Base-by-base conservation (phyloP, 257 asterid species). In the Forsythia viridissima region DNA sequence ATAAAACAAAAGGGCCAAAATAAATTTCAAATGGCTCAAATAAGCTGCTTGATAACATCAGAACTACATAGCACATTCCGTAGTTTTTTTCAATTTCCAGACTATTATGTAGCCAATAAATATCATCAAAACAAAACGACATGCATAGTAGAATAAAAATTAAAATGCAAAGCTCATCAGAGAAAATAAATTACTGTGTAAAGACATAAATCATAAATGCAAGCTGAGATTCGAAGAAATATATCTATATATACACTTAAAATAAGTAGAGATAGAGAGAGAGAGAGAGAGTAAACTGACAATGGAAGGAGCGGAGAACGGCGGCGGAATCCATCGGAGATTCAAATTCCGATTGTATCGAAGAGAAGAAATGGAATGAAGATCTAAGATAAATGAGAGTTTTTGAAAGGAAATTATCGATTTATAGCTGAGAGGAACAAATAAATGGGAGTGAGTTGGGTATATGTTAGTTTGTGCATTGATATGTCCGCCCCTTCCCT, bases 301-400 rank as follows among this genome's bases (percentile, higher is more conserved):
- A 83, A n/a, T 87, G 87, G 80, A 90, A 85, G 78, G 90, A 84
- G 84, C 96, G 94, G 86, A 88, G 91, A 88, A 83, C 92, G 46
- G 90, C 90, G 75, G 91, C 88, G 82, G 97, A 89, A 77, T 91
- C 96, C 98, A 93, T 93, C 7, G 44, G 86, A 74, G 80, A 71
- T 79, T 57, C 9, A 42, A 82, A 39, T 44, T 20, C 51, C 76
- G 73, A 78, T 75, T 13, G 20, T 69, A 77, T 69, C 76, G 77
- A 76, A 82, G 73, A 81, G 85, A 86, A 85, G 80, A 46, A 83
- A 63, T 57, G 80, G 6, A 40, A 68, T 67, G 80, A 77, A 61
- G 85, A 82, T 85, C 67, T 76, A 75, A 41, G 76, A 74, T 66
- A 37, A 70, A 41, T 30, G 34, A 52, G 70, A 84, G 77, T 40